These are phyloP conservation scores for Phytophthora cactorum DNA, from an alignment of 352 stramenopile species.

Conservation along the genomic window DNA sequence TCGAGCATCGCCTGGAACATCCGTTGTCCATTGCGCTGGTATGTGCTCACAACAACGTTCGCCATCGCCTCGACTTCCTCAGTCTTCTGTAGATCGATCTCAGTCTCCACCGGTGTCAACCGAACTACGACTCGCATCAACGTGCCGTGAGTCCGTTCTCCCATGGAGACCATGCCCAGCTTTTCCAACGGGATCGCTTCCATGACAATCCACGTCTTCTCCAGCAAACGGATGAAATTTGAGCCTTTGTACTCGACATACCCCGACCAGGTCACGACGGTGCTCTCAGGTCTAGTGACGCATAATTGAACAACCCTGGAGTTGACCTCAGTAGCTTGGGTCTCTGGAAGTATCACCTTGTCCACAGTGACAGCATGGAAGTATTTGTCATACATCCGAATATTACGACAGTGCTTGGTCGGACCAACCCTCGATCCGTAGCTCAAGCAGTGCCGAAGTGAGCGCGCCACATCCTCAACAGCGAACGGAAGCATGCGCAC, in stretches of 20 bases:
- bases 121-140: conserved; percentile 18
- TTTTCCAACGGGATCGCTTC: conserved; percentile 7
- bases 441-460: conserved; percentile 17
- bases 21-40: conserved; percentile 14
- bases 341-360: conserved; percentile 7
- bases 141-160: conserved; percentile 3
- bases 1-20: conserved; percentile 3
- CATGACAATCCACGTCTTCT: conserved; percentile 34
- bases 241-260: conserved; percentile 35
- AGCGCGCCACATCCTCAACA: conserved; percentile 15
- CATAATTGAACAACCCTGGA: conserved; percentile 20
- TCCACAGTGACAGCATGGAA: conserved; percentile 28
- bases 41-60: conserved; percentile 11
- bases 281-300: conserved; percentile 8
- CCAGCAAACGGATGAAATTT: conserved; percentile 33
- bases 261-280: conserved; percentile 28
- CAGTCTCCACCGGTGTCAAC: conserved; percentile 15
- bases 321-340: conserved; percentile 16
- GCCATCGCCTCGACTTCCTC: conserved; percentile 20
- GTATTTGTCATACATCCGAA: conserved; percentile 9
- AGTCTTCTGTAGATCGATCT: conserved; percentile 1
- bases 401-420: conserved; percentile 14
- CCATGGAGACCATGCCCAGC: background rate
- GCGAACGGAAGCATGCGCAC: conserved; percentile 34
- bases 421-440: conserved; percentile 12